phyloP scores from a whole-genome alignment of 306 rosid species.

The Phaseolus lunatus region DNA sequence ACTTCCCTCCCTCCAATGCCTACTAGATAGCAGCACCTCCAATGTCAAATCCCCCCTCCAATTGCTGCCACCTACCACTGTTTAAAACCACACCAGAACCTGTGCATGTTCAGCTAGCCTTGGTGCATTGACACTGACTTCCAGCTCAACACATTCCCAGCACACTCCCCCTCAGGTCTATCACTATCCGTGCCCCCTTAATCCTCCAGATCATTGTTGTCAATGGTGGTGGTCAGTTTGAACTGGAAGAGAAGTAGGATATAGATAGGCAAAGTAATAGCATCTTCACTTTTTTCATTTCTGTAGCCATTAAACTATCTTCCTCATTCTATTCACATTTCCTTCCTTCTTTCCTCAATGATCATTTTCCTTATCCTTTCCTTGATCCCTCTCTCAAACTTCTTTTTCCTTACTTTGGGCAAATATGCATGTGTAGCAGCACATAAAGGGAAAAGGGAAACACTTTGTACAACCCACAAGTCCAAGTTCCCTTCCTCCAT shows the following conservation, averaged over 20 bases:
- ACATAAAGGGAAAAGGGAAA: not conserved
- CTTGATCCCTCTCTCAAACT: not conserved
- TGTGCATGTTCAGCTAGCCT: not conserved
- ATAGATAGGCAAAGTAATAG: not conserved
- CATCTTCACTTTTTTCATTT: not conserved
- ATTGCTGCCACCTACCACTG: not conserved
- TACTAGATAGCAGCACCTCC: too few relatives aligned
- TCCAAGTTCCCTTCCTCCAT: not conserved
- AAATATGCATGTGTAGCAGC: not conserved
- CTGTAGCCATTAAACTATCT: not conserved
- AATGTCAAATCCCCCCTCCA: too few relatives aligned
- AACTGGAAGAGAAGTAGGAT: not conserved
- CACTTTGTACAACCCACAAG: not conserved
- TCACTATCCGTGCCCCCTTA: not conserved
- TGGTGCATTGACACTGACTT: not conserved
- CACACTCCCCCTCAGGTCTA: not conserved
- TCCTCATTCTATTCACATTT: not conserved
- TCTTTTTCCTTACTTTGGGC: not conserved
- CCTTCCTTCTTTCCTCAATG: not conserved
- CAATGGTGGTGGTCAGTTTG: not conserved
- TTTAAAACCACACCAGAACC: not conserved
- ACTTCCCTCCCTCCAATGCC: too few relatives aligned
- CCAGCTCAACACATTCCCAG: conserved; percentile 1
- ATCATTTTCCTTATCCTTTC: not conserved
- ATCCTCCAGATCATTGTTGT: not conserved